These are phyloP conservation scores for Periglandula ipomoeae DNA, from an alignment of 2,329 filamentous ascomycete genomes.

Conservation along the genomic window DNA sequence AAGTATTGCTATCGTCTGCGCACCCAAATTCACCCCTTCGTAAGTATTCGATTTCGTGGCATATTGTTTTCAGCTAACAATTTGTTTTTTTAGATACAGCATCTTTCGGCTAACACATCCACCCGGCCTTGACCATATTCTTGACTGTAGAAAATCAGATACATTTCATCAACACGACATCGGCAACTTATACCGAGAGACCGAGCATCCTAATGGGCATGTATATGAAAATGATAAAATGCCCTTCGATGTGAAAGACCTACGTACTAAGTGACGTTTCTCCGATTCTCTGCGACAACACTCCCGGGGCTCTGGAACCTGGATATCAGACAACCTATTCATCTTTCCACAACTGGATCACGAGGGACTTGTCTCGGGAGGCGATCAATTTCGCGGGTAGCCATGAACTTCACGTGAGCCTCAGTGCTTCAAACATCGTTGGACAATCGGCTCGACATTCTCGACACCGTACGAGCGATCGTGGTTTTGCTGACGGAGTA, in stretches of 20 bases:
- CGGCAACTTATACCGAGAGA: conserved; percentile 69
- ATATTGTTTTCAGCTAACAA: conserved; percentile 4
- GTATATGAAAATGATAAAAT: conserved; percentile 59
- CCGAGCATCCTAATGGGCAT: conserved; percentile 56
- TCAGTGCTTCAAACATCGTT: too few species aligned
- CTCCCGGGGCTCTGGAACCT: too few species aligned
- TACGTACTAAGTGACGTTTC: conserved; percentile 25
- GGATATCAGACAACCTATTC: too few species aligned
- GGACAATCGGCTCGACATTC: too few species aligned
- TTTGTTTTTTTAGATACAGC: conserved; percentile 55
- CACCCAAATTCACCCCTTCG: conserved; percentile 69
- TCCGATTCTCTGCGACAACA: background rate
- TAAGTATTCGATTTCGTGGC: conserved; percentile 34
- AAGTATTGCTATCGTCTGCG: conserved; percentile 93
- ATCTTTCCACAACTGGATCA: too few species aligned
- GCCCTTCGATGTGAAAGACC: conserved; percentile 49
- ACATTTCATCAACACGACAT: conserved; percentile 71
- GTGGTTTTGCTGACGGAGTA: too few species aligned
- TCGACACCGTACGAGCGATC: too few species aligned
- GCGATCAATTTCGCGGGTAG: too few species aligned
- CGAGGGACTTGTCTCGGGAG: too few species aligned
- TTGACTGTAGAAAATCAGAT: conserved; percentile 66
- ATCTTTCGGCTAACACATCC: conserved; percentile 91
- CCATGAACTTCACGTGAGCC: too few species aligned
- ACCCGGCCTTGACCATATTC: conserved; percentile 76